Percentiles rank a stretch among this genome's conserved stretches.
Conservation (phyloP, 208 protist species). For the Leishmania martiniquensis region DNA sequence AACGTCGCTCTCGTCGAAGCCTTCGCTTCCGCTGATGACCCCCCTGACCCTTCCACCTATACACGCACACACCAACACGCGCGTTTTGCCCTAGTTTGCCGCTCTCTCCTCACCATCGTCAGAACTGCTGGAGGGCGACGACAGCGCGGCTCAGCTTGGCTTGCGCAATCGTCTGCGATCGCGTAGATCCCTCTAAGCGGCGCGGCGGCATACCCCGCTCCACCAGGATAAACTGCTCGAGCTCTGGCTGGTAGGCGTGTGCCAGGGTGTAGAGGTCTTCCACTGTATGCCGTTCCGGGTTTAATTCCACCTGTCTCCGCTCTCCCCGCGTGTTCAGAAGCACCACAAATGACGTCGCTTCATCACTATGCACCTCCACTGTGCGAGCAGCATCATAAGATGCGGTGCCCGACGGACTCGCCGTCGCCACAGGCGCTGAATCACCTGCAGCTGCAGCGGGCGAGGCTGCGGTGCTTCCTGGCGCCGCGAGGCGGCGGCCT, state of each 20-base stretch:
- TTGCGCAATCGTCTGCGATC: conserved; percentile 51
- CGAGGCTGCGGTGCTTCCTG: conserved; percentile 2
- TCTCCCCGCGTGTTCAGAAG: conserved; percentile 69
- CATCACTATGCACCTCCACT: conserved; percentile 44
- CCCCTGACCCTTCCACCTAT: background rate
- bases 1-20: no score
- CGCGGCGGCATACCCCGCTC: conserved; percentile 77
- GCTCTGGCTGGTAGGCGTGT: conserved; percentile 40
- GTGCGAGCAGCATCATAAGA: conserved; percentile 20
- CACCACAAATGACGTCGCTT: conserved; percentile 57
- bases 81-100: background rate
- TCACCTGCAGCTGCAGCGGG: conserved; percentile 7
- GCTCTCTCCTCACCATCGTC: background rate
- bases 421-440: background rate
- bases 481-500: conserved; percentile 50
- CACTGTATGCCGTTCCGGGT: conserved; percentile 77
- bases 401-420: background rate
- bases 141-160: conserved; percentile 68
- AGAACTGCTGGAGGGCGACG: conserved; percentile 56
- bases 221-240: conserved; percentile 50
- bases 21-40: background rate
- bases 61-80: background rate
- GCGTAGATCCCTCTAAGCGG: conserved; percentile 35
- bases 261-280: conserved; percentile 74
- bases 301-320: conserved; percentile 66